phyloP scores from a whole-genome alignment of 228 moss, liverwort and hornwort species.

The Sphagnum fallax region DNA sequence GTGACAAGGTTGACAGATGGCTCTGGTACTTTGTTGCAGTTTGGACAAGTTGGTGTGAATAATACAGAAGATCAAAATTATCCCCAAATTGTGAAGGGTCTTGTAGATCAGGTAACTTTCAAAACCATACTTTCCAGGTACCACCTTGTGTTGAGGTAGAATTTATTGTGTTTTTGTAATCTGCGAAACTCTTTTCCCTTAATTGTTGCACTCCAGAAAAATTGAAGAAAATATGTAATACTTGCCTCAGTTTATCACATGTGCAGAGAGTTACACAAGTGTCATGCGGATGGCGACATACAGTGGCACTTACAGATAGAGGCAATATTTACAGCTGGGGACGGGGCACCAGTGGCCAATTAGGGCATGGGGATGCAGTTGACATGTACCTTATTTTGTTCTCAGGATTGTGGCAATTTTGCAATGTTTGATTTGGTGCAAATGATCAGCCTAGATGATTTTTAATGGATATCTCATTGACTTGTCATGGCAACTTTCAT shows the following conservation, averaged over 20 bases:
- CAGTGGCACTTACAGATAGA: constrained; percentile 59
- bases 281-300: constrained; percentile 94
- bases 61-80: constrained; percentile 78
- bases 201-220: no score
- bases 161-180: no score
- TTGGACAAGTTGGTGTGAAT: constrained; percentile 94
- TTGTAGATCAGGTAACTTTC: constrained; percentile 58
- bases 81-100: constrained; percentile 60
- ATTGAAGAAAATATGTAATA: no score
- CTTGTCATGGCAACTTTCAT: neutral
- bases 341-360: constrained; percentile 86
- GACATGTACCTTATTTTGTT: constrained; percentile 45
- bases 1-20: no score
- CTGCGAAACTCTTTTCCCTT: no score
- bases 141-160: no score
- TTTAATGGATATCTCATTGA: neutral
- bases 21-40: constrained; percentile 33
- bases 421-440: no score
- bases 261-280: constrained; percentile 73
- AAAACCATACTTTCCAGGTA: neutral
- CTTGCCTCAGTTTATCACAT: no score
- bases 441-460: no score
- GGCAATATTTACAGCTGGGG: constrained; percentile 97
- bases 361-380: constrained; percentile 76
- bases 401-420: no score